Evolutionary conservation across 2,329 filamentous ascomycete species (phyloP).

Genomic region (Monilinia aucupariae): DNA sequence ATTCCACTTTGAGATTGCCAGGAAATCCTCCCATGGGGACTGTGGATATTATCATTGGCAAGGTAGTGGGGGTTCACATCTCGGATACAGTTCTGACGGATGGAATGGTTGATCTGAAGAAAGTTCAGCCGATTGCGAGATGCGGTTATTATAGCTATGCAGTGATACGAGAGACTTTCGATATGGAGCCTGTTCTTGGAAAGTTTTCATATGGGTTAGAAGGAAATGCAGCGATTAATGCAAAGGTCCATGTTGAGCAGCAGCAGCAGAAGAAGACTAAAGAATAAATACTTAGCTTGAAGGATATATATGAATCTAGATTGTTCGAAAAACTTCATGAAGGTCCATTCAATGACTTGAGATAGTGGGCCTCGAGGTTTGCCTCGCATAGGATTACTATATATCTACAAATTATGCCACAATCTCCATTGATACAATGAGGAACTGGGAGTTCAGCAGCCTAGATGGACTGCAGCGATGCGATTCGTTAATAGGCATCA

Average conservation of each 20-base stretch:
- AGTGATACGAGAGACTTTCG: slow-evolving; percentile 51
- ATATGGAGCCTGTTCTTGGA: slow-evolving; percentile 47
- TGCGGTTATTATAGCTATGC: slow-evolving; percentile 57
- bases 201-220: slow-evolving; percentile 37
- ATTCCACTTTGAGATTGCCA: slow-evolving; percentile 49
- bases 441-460: too few species aligned
- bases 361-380: too few species aligned
- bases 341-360: not conserved
- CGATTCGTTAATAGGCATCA: too few species aligned
- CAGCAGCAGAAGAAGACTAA: not conserved
- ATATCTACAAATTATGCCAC: too few species aligned
- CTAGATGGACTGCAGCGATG: too few species aligned
- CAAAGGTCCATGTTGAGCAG: not conserved
- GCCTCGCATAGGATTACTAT: too few species aligned
- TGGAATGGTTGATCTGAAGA: slow-evolving; percentile 50
- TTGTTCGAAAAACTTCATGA: not conserved
- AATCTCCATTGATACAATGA: too few species aligned
- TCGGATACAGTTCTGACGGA: slow-evolving; percentile 49
- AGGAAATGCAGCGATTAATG: slow-evolving; percentile 40
- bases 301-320: not conserved
- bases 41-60: slow-evolving; percentile 51
- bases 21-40: slow-evolving; percentile 53
- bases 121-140: slow-evolving; percentile 54
- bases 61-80: slow-evolving; percentile 53
- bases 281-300: not conserved